phyloP scores from a whole-genome alignment of 192 early-diverging fungal species.

The Podila minutissima region DNA sequence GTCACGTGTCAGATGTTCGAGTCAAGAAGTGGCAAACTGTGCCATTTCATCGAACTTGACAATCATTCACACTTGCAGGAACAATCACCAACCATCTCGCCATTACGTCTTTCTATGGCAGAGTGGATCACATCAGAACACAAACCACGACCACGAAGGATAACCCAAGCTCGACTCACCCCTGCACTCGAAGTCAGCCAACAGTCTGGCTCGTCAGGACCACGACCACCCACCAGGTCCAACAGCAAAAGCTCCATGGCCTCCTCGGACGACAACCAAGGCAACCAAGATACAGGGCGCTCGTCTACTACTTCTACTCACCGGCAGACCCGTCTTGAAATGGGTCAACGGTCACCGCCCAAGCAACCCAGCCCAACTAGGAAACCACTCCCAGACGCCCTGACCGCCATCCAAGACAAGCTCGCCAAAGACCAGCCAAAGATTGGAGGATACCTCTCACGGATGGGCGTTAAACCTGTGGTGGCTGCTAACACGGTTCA shows the following conservation, averaged over 20 bases:
- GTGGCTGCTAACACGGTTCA: background rate
- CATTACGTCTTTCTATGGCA: background rate
- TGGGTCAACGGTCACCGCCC: background rate
- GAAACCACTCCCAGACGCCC: background rate
- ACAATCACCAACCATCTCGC: no score
- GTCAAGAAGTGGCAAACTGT: no score
- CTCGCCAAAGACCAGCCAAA: slow-evolving; percentile 3
- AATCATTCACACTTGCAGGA: no score
- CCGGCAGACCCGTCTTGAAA: background rate
- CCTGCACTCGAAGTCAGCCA: background rate
- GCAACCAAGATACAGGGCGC: background rate
- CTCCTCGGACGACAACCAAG: background rate
- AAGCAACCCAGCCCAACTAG: background rate
- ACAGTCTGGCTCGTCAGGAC: background rate
- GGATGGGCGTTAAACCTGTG: background rate
- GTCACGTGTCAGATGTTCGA: no score
- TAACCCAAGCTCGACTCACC: background rate
- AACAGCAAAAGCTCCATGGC: background rate
- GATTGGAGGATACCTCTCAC: background rate
- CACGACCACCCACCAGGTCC: background rate
- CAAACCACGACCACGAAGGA: background rate
- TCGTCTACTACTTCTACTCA: background rate
- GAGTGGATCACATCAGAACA: background rate
- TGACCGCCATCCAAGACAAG: background rate
- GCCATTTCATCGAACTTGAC: no score